These are phyloP conservation scores for Paramecium bursaria DNA, from an alignment of 73 alveolate species.

Conservation along the genomic window DNA sequence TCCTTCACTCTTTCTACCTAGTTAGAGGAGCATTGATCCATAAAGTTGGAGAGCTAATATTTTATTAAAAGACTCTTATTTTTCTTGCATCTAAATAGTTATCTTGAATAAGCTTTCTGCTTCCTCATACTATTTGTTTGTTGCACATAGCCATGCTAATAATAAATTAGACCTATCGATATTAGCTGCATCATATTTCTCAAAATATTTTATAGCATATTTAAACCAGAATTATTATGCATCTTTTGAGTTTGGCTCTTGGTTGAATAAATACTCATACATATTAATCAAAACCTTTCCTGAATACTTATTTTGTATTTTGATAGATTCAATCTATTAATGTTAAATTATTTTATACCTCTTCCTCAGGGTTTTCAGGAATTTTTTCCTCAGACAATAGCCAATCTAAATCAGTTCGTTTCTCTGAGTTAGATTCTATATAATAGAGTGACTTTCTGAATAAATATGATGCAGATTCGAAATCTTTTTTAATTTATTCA, in stretches of 20 bases:
- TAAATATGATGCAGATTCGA: slow-evolving; percentile 51
- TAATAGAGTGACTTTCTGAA: slow-evolving; percentile 60
- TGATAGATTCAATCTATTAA: not conserved
- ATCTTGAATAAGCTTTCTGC: slow-evolving; percentile 20
- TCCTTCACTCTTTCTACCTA: not conserved
- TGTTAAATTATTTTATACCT: not conserved
- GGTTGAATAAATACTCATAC: slow-evolving; percentile 55
- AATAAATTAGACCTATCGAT: slow-evolving; percentile 62
- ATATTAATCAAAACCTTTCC: slow-evolving; percentile 63
- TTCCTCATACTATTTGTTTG: slow-evolving; percentile 40
- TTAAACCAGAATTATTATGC: slow-evolving; percentile 65
- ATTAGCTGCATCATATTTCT: slow-evolving; percentile 55
- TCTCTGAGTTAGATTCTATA: slow-evolving; percentile 60
- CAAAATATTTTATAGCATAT: slow-evolving; percentile 49
- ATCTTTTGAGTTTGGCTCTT: slow-evolving; percentile 22
- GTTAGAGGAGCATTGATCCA: not conserved
- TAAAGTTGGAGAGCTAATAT: too few relatives aligned
- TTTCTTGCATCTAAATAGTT: slow-evolving; percentile 35
- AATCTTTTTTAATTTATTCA: slow-evolving; percentile 59
- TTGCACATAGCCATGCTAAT: slow-evolving; percentile 53
- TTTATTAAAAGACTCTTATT: not conserved
- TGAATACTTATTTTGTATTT: slow-evolving; percentile 1
- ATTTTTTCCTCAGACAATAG: slow-evolving; percentile 38
- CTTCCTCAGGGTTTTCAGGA: slow-evolving; percentile 44
- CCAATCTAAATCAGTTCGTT: slow-evolving; percentile 33